Conservation (phyloP, 495 filamentous ascomycete genomes). For the Penicillium mononematosum region DNA sequence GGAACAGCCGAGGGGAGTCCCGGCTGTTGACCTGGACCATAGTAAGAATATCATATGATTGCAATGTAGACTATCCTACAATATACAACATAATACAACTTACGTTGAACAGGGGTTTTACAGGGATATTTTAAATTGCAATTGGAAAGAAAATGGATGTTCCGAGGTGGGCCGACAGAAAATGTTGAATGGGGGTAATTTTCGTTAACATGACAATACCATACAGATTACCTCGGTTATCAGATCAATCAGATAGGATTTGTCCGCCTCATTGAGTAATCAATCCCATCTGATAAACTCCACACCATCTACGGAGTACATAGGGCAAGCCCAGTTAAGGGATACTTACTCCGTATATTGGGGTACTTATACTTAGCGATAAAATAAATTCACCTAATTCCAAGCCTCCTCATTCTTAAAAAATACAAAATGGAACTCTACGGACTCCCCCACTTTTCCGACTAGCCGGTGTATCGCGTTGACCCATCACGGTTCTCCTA, state of each 20-base stretch:
- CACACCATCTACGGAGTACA: background rate
- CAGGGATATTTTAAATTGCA: background rate
- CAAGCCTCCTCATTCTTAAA: background rate
- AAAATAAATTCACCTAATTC: background rate
- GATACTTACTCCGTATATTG: background rate
- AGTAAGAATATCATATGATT: background rate
- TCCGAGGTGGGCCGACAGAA: constrained; percentile 5
- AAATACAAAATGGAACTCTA: background rate
- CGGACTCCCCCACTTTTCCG: constrained; percentile 19
- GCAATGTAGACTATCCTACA: background rate
- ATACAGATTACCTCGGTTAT: constrained; percentile 12
- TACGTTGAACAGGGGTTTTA: background rate
- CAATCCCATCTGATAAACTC: constrained; percentile 13
- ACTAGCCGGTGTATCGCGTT: constrained; percentile 2
- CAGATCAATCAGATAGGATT: constrained; percentile 25
- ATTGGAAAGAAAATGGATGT: background rate
- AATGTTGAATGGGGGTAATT: background rate
- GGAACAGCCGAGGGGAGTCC: constrained; percentile 1
- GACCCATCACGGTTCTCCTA: background rate
- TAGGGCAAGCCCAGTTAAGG: background rate
- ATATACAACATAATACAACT: background rate
- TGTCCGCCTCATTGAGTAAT: background rate
- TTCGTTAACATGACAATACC: background rate
- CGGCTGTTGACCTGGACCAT: background rate
- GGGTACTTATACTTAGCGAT: background rate